Percentiles rank a stretch among this genome's conserved stretches.
These are phyloP conservation scores for Sindora glabra DNA, from an alignment of 306 rosid species.

Conservation along the genomic window DNA sequence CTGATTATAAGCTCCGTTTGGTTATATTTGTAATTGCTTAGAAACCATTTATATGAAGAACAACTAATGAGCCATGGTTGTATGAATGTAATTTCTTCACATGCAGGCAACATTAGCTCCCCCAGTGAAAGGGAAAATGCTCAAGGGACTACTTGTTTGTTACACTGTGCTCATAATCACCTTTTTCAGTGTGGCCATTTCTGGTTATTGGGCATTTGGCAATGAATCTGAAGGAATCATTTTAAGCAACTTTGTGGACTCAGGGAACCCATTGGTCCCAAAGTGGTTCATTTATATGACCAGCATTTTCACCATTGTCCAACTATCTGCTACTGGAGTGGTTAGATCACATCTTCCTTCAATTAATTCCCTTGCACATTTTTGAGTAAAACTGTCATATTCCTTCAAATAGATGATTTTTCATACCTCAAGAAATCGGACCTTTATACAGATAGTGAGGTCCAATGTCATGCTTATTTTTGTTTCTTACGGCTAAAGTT, in stretches of 20 bases:
- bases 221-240: constrained; percentile 45
- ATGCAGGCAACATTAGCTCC: constrained; percentile 72
- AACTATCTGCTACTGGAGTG: constrained; percentile 64
- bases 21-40: background rate
- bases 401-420: background rate
- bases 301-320: constrained; percentile 55
- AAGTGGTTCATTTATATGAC: constrained; percentile 61
- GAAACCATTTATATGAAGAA: background rate
- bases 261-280: constrained; percentile 49
- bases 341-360: constrained; percentile 20
- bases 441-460: no score
- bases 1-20: background rate
- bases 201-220: constrained; percentile 91
- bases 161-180: constrained; percentile 25
- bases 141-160: no score
- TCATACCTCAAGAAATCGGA: no score
- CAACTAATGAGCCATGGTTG: background rate
- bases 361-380: background rate
- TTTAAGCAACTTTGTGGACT: constrained; percentile 44
- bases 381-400: background rate
- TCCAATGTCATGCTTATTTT: no score
- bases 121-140: no score
- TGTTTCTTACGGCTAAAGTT: no score
- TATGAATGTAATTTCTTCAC: background rate
- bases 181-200: constrained; percentile 57